Conservation (phyloP, 2,329 filamentous ascomycete species). For the Plenodomus biglobosus region DNA sequence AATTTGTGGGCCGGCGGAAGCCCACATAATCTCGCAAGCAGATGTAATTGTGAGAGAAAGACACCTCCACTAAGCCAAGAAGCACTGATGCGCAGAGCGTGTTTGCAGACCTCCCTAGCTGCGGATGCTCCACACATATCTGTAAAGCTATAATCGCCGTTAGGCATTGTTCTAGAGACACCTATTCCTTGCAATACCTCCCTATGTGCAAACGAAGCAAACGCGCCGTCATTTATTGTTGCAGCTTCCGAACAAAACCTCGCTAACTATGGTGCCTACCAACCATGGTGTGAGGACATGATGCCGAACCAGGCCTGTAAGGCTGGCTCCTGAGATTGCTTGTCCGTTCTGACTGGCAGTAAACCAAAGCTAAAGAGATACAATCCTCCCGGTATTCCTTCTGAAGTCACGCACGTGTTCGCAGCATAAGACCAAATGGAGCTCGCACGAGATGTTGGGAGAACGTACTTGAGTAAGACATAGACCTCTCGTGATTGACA, state of each 20-base stretch:
- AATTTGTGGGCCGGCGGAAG: constrained; percentile 33
- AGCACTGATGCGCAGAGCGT: constrained; percentile 40
- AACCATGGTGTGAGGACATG: no score
- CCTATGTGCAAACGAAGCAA: constrained; percentile 28
- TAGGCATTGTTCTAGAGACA: constrained; percentile 32
- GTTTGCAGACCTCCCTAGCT: constrained; percentile 36
- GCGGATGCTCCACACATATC: constrained; percentile 28
- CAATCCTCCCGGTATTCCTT: background rate
- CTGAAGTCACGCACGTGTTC: background rate
- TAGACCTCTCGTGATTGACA: background rate
- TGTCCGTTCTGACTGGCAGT: background rate
- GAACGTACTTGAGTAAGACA: background rate
- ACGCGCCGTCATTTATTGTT: no score
- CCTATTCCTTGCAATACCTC: constrained; percentile 25
- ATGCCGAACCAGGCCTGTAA: background rate
- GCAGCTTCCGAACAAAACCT: background rate
- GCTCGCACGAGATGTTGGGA: background rate
- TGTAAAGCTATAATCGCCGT: constrained; percentile 36
- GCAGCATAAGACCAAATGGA: background rate
- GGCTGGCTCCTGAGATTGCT: background rate
- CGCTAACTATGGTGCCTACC: background rate
- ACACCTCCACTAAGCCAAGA: constrained; percentile 37
- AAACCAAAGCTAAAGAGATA: background rate
- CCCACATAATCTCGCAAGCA: constrained; percentile 13
- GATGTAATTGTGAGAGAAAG: background rate